Evolutionary conservation across 1,284 basidiomycete genomes (phyloP).

Genomic region (Apiotrichum siamense): DNA sequence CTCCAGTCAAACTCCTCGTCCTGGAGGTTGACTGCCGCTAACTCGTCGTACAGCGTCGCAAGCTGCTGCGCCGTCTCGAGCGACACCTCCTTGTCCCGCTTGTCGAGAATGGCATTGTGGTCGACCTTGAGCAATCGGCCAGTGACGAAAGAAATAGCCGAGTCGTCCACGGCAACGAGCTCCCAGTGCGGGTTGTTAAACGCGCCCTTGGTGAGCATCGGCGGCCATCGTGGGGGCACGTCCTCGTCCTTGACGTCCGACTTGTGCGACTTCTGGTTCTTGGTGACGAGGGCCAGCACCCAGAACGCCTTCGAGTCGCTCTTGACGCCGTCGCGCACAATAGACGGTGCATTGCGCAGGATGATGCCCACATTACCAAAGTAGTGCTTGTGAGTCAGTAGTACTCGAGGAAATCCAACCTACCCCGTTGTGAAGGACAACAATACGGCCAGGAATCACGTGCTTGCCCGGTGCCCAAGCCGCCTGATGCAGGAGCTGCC

Average conservation of each 20-base stretch:
- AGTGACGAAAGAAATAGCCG: slow-evolving; percentile 73
- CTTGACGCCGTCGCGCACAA: slow-evolving; percentile 49
- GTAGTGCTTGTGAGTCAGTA: slow-evolving; percentile 60
- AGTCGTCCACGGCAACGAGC: slow-evolving; percentile 59
- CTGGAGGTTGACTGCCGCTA: slow-evolving; percentile 32
- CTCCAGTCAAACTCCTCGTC: slow-evolving; percentile 74
- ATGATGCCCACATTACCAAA: slow-evolving; percentile 67
- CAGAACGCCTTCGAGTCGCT: slow-evolving; percentile 53
- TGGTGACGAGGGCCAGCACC: slow-evolving; percentile 68
- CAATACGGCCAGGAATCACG: slow-evolving; percentile 67
- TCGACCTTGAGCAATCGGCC: slow-evolving; percentile 70
- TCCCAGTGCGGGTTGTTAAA: slow-evolving; percentile 63
- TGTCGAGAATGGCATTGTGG: slow-evolving; percentile 49
- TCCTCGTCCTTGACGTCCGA: slow-evolving; percentile 57
- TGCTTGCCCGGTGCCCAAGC: slow-evolving; percentile 59
- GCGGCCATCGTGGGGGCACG: slow-evolving; percentile 71
- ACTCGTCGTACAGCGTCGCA: slow-evolving; percentile 55
- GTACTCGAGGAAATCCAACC: slow-evolving; percentile 31
- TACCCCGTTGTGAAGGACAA: slow-evolving; percentile 77
- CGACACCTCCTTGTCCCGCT: slow-evolving; percentile 55
- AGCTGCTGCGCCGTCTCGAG: slow-evolving; percentile 46
- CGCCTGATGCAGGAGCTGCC: slow-evolving; percentile 61
- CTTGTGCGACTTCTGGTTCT: slow-evolving; percentile 56
- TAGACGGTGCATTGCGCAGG: slow-evolving; percentile 60
- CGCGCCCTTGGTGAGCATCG: slow-evolving; percentile 51